These are phyloP conservation scores for Cordyceps cicadae DNA, from an alignment of 2,329 filamentous ascomycete genomes.

Conservation along the genomic window DNA sequence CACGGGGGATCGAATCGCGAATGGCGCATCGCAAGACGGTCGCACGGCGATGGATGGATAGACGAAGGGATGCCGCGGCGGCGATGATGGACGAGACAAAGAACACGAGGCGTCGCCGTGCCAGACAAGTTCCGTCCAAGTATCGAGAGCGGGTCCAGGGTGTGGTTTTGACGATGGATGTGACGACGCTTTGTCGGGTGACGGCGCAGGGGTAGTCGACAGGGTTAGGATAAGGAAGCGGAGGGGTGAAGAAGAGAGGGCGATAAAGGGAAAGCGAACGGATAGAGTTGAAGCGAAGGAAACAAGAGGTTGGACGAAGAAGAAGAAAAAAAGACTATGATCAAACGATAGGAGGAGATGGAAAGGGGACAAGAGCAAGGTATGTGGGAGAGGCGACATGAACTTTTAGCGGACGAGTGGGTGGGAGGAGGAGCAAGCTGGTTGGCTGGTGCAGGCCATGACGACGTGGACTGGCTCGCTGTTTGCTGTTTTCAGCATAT, in stretches of 20 bases:
- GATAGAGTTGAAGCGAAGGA: constrained; percentile 3
- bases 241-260: background rate
- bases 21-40: constrained; percentile 3
- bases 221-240: background rate
- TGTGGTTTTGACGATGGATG: constrained; percentile 3
- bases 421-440: background rate
- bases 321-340: background rate
- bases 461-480: background rate
- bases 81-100: constrained; percentile 8
- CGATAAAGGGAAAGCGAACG: background rate
- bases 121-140: background rate
- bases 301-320: background rate
- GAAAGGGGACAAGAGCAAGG: background rate
- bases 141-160: constrained; percentile 4
- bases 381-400: background rate
- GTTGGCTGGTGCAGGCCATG: background rate
- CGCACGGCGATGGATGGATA: background rate
- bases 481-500: background rate
- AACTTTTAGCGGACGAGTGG: constrained; percentile 2
- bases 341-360: background rate
- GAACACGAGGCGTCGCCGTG: background rate
- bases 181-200: background rate
- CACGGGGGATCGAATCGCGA: background rate
- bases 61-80: background rate
- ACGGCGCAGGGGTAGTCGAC: background rate